Percentiles rank a stretch among this genome's conserved stretches.
phyloP scores from a whole-genome alignment of 441 rosid genomes.

The Arabidopsis lyrata region DNA sequence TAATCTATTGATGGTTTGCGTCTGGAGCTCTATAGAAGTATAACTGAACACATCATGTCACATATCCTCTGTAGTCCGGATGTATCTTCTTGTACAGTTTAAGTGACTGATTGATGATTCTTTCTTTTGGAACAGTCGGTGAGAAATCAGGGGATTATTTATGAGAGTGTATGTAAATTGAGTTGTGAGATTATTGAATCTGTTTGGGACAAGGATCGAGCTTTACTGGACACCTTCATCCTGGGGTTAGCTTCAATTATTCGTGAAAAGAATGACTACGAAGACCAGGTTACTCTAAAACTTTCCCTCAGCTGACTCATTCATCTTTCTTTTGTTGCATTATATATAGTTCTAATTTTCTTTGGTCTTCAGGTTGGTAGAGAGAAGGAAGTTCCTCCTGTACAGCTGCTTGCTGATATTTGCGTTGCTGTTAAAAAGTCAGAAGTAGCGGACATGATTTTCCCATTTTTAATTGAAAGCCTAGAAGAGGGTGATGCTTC shows the following conservation, averaged over 20 bases:
- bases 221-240: slow-evolving; percentile 86
- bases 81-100: background rate
- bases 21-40: background rate
- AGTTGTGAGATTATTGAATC: slow-evolving; percentile 78
- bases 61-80: background rate
- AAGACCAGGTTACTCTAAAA: slow-evolving; percentile 66
- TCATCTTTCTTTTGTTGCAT: slow-evolving; percentile 9
- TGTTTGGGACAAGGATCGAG: slow-evolving; percentile 82
- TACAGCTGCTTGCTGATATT: slow-evolving; percentile 81
- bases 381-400: slow-evolving; percentile 78
- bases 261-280: slow-evolving; percentile 68
- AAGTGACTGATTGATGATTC: background rate
- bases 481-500: slow-evolving; percentile 91
- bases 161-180: slow-evolving; percentile 66
- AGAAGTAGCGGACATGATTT: slow-evolving; percentile 87
- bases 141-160: slow-evolving; percentile 69
- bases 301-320: slow-evolving; percentile 2
- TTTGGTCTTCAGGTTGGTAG: slow-evolving; percentile 64
- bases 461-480: slow-evolving; percentile 83
- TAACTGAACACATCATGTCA: background rate
- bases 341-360: background rate
- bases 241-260: slow-evolving; percentile 77
- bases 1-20: background rate
- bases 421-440: slow-evolving; percentile 74
- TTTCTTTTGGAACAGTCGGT: slow-evolving; percentile 64